A percentile compares a stretch with the other conserved stretches of the same genome.
Conservation (phyloP, 176 grass and related monocot genomes). For the Pharus latifolius region DNA sequence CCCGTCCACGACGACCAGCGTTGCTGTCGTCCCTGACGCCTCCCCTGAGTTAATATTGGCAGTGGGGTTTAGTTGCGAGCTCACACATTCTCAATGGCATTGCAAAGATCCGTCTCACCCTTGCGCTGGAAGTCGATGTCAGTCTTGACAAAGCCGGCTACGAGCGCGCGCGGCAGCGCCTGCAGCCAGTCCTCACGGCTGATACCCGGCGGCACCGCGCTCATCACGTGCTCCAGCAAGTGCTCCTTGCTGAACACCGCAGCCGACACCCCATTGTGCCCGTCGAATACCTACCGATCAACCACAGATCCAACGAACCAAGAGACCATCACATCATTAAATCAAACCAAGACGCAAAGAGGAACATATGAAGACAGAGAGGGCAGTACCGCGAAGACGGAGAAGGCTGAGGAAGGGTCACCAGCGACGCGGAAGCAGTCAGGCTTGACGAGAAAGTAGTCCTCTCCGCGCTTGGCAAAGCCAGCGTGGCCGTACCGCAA, state of each 20-base stretch:
- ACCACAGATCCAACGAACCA: conserved; percentile 19
- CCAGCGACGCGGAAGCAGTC: conserved; percentile 67
- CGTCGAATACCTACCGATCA: conserved; percentile 70
- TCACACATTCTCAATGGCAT: not conserved
- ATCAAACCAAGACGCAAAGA: not conserved
- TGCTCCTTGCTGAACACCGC: conserved; percentile 90
- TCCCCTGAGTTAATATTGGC: conserved; percentile 33
- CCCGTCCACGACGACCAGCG: conserved; percentile 72
- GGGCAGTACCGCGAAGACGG: conserved; percentile 72
- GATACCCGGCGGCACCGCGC: conserved; percentile 75
- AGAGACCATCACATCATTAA: conserved; percentile 1
- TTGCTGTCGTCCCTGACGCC: conserved; percentile 82
- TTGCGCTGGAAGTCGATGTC: conserved; percentile 92
- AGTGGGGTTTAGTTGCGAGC: not conserved
- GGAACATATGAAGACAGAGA: not conserved
- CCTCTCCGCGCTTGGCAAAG: conserved; percentile 84
- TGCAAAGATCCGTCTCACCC: conserved; percentile 26
- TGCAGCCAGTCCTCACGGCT: conserved; percentile 75
- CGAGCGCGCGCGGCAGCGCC: conserved; percentile 72
- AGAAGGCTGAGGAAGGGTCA: conserved; percentile 69
- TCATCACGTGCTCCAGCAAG: conserved; percentile 76
- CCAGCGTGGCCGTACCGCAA: conserved; percentile 73
- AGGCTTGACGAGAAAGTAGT: conserved; percentile 86
- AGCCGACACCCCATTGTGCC: conserved; percentile 85
- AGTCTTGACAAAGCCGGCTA: conserved; percentile 91